These are phyloP conservation scores for Pleurotus sapidus DNA, from an alignment of 768 basidiomycete species.

Conservation along the genomic window DNA sequence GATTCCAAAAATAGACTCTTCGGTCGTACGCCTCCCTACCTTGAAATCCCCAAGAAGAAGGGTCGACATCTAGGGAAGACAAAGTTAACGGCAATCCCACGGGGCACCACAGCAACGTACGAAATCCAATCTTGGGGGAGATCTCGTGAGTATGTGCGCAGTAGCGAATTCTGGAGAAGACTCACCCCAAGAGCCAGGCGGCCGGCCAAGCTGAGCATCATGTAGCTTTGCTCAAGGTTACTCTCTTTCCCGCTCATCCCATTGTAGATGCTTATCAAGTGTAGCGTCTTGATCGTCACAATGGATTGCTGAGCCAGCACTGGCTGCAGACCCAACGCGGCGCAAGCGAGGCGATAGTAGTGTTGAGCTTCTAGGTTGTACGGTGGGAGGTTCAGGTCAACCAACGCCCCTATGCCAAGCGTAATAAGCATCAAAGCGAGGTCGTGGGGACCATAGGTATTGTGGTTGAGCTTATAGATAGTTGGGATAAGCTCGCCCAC, in stretches of 20 bases:
- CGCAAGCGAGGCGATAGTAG: conserved; percentile 46
- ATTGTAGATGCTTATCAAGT: conserved; percentile 53
- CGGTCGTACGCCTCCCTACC: conserved; percentile 51
- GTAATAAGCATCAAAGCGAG: conserved; percentile 45
- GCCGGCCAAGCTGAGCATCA: conserved; percentile 43
- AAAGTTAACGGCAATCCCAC: not conserved
- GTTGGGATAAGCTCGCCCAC: conserved; percentile 42
- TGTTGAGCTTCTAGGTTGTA: conserved; percentile 52
- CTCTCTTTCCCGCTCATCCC: conserved; percentile 51
- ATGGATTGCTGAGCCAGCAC: conserved; percentile 41
- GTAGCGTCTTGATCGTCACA: conserved; percentile 44
- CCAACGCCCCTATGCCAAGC: conserved; percentile 44
- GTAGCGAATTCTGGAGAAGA: not conserved
- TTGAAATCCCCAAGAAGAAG: conserved; percentile 46
- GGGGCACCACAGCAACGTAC: conserved; percentile 24
- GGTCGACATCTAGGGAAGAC: conserved; percentile 40
- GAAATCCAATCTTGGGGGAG: conserved; percentile 34
- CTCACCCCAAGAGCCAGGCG: conserved; percentile 47
- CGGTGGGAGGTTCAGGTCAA: conserved; percentile 42
- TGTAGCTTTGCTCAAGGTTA: conserved; percentile 45
- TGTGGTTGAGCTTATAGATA: conserved; percentile 37
- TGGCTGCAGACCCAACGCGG: conserved; percentile 43
- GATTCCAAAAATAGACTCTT: conserved; percentile 54
- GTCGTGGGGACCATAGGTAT: conserved; percentile 45
- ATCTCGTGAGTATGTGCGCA: conserved; percentile 2